phyloP scores from a whole-genome alignment of 805 yeast genomes.

The Vanderwaltozyma yarrowii region DNA sequence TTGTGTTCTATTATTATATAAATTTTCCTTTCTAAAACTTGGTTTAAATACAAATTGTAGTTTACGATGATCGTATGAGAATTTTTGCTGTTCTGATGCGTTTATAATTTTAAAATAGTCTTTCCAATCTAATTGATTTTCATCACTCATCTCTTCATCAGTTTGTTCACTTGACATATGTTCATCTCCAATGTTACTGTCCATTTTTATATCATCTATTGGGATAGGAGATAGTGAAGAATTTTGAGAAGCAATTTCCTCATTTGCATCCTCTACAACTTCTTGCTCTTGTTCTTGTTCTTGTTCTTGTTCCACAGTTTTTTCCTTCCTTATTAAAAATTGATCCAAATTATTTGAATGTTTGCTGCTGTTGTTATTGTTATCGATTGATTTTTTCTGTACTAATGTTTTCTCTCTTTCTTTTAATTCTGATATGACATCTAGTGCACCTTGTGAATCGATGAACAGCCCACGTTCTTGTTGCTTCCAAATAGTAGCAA shows the following conservation, averaged over 20 bases:
- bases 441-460: slow-evolving; percentile 60
- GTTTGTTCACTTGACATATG: slow-evolving; percentile 7
- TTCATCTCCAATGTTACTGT: too few species aligned
- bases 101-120: slow-evolving; percentile 61
- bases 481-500: slow-evolving; percentile 77
- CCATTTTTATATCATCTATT: not conserved
- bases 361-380: not conserved
- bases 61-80: slow-evolving; percentile 48
- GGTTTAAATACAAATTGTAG: slow-evolving; percentile 45
- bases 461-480: slow-evolving; percentile 82
- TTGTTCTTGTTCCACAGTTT: not conserved
- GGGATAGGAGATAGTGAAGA: not conserved
- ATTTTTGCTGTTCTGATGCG: slow-evolving; percentile 54
- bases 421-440: slow-evolving; percentile 51
- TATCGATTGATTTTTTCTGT: not conserved
- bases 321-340: slow-evolving; percentile 3
- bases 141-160: slow-evolving; percentile 10
- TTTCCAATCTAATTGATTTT: slow-evolving; percentile 44
- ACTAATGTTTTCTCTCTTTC: slow-evolving; percentile 21
- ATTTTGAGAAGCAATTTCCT: not conserved
- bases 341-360: slow-evolving; percentile 8
- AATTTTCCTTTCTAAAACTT: slow-evolving; percentile 9
- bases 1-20: not conserved
- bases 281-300: too few species aligned
- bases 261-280: not conserved